Evolutionary conservation across 202 grass and related monocot species (phyloP), one percentile per base, ranked within the genome.

Genomic region (Dendrocalamus latiflorus): DNA sequence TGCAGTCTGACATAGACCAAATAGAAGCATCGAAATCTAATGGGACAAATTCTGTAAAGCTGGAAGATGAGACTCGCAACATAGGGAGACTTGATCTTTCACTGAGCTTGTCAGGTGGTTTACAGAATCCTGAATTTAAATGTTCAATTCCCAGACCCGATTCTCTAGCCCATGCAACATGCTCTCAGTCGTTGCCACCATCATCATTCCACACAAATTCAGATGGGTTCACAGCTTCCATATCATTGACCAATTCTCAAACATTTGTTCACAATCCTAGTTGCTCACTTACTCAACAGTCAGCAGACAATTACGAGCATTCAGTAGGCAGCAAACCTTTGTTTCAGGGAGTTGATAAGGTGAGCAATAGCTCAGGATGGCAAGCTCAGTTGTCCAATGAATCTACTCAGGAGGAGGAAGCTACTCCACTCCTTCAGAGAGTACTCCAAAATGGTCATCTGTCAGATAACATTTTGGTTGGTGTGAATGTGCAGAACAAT

Each of bases 51-150:
- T 41, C 42, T 63, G 51, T 59, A 28, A 97, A 92, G 79, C 34
- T 54, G 30, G 81, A 88, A 77, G 18, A 85, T 72, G 89, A 91
- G 0, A 76, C 69, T 59, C 67, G 81, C 81, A 93, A 90, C 55
- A 58, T 80, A 62, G 88, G 87, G 74, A 91, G 77, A 65, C 91
- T 98, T 66, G 90, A 98, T 90, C 91, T 98, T 68, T 98, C 91
- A 9, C 89, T 98, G 75, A 89, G 87, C 70, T 79, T 98, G 25
- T 91, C 95, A 78, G 93, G 81, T 85, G 66, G 72, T 65, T 90
- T 88, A 70, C 65, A 76, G 47, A 77, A 90, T 90, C 81, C 80
- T 78, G 78, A 81, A 66, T 79, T 59, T 24, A 90, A 77, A 76
- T 57, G 67, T 65, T 64, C 48, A 43, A 44, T 75, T 82, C 68